Base-by-base conservation (phyloP, 306 rosid species). In the Glycine tomentella region DNA sequence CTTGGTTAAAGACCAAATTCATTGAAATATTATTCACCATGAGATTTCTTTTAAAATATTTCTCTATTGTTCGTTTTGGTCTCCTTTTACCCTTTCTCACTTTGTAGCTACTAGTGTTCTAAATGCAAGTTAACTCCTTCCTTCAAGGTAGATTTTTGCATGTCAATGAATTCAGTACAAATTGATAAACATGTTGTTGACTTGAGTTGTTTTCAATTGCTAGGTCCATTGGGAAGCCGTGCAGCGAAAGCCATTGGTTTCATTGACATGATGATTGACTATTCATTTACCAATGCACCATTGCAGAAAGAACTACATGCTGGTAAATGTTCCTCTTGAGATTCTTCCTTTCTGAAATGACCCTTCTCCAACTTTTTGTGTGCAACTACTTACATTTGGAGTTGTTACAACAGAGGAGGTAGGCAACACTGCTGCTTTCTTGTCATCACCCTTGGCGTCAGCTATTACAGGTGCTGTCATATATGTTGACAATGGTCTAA, bases 201-300 rank as follows among this genome's bases (percentile, higher is more conserved):
- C 20, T 8, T 50, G 6, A 63, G 57, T 42, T 36, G 48, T 66
- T 50, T 33, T 16, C 38, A 42, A 62, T 65, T 51, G 20, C 31
- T 82, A 94, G 98, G 98, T 86, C 98, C 98, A 16, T 86, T 94
- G 6, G 81, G 97, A 86, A 94, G 97, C 88, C 98, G 98, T 64
- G 98, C 97, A 5, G 98, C 98, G 8, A 94, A 94, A 87, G 97
- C 98, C 14, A 92, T 94, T 9, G 97, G 98, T 12, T 94, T 94
- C 82, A 94, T 94, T n/a, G 98, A 92, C 59, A 94, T 83, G 95
- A 94, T 94, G 97, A 94, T 94, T 16, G 92, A 94, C 80, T 92
- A 94, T 83, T 94, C 98, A 51, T 65, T 68, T 12, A 95, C 78
- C 74, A 94, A 94, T 78, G 97, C 98, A 65, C 97, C 97, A 78